A percentile compares a stretch with the other conserved stretches of the same genome.
These are phyloP conservation scores for Oryza coarctata DNA, from an alignment of 176 grass and related monocot genomes.

Conservation along the genomic window DNA sequence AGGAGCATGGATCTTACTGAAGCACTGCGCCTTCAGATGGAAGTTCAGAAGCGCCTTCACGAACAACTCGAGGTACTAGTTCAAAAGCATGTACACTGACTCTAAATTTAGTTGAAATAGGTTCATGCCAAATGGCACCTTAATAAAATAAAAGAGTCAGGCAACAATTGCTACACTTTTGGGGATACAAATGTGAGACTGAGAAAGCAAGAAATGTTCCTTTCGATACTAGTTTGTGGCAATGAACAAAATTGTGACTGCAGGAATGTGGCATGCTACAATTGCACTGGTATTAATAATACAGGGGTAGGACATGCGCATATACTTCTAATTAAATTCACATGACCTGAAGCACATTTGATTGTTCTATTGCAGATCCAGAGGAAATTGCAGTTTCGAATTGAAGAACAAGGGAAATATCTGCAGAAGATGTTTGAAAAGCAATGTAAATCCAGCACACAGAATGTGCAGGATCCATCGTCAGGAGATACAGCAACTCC, in stretches of 20 bases:
- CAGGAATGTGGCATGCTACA: not conserved
- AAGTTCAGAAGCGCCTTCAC: slow-evolving; percentile 95
- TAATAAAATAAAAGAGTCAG: not conserved
- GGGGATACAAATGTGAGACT: slow-evolving; percentile 12
- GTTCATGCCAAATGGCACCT: not conserved
- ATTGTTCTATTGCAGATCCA: slow-evolving; percentile 62
- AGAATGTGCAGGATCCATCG: slow-evolving; percentile 37
- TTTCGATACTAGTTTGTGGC: not conserved
- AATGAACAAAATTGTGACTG: not conserved
- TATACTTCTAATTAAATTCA: slow-evolving; percentile 24
- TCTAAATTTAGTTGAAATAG: slow-evolving; percentile 1
- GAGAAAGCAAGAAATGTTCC: not conserved
- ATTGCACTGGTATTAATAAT: slow-evolving; percentile 24
- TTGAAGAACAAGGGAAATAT: slow-evolving; percentile 87
- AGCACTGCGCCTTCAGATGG: slow-evolving; percentile 92
- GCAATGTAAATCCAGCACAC: slow-evolving; percentile 53
- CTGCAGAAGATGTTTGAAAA: slow-evolving; percentile 92
- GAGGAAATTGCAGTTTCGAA: slow-evolving; percentile 74
- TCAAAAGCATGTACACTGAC: slow-evolving; percentile 11
- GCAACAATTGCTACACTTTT: slow-evolving; percentile 1
- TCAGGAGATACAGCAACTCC: slow-evolving; percentile 21
- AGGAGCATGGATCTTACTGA: slow-evolving; percentile 94
- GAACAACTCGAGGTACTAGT: slow-evolving; percentile 88
- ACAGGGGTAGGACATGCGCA: not conserved
- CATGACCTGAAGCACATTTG: slow-evolving; percentile 30